Conservation (phyloP, 1,284 basidiomycete species). For the Cutaneotrichosporon cyanovorans region DNA sequence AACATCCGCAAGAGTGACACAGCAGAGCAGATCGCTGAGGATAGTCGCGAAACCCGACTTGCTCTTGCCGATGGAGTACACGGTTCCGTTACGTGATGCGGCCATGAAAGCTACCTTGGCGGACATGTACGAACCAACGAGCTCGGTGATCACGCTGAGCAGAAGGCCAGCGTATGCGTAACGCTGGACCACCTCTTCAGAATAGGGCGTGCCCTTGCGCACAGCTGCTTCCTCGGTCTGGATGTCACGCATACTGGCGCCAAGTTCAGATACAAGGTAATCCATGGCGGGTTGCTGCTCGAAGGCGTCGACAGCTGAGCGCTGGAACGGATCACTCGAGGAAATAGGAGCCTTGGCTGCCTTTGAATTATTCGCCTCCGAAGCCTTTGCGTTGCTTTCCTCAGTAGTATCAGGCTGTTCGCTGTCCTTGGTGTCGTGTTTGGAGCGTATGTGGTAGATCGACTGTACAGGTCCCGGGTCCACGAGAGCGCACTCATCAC, state of each 20-base stretch:
- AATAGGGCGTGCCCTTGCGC: constrained; percentile 7
- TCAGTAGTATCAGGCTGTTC: no score
- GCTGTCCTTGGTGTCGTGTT: constrained; percentile 9
- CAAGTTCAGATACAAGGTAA: constrained; percentile 28
- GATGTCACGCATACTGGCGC: constrained; percentile 11
- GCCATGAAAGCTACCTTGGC: constrained; percentile 85
- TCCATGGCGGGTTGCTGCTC: constrained; percentile 27
- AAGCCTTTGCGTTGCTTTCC: no score
- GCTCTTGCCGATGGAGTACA: constrained; percentile 48
- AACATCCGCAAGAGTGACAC: constrained; percentile 54
- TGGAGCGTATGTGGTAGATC: constrained; percentile 55
- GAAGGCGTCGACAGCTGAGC: constrained; percentile 10
- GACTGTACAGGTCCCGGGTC: constrained; percentile 57
- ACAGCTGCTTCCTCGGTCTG: constrained; percentile 12
- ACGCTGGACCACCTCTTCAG: constrained; percentile 4
- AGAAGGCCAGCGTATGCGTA: constrained; percentile 67
- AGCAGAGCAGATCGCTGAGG: constrained; percentile 68
- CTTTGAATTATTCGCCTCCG: constrained; percentile 9
- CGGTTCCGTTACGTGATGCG: constrained; percentile 55
- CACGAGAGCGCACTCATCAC: constrained; percentile 63
- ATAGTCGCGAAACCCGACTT: constrained; percentile 47
- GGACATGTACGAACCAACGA: constrained; percentile 83
- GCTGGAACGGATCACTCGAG: constrained; percentile 50
- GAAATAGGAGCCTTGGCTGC: neutral
- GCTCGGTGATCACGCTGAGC: constrained; percentile 85